Evolutionary conservation across 2,329 filamentous ascomycete genomes (phyloP), one percentile per base, ranked within the genome.

Genomic region (Pseudogymnoascus sp.): DNA sequence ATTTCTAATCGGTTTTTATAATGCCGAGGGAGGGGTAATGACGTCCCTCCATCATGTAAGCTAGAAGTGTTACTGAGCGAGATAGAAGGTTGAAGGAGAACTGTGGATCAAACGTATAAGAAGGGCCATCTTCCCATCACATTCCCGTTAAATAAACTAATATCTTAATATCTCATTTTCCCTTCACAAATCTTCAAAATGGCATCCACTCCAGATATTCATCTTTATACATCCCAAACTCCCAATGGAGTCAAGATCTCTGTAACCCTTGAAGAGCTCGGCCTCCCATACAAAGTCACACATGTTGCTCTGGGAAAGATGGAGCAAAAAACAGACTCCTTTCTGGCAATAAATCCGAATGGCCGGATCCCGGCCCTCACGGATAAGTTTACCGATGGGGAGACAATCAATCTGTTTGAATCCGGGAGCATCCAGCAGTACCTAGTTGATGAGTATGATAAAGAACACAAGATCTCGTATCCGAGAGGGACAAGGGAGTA

Each of bases 241-340:
- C 91, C 92, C 52, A 96, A 96, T 76, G 91, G 92, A 66, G 89
- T 94, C 80, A 96, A 96, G 75, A 84, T 91, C 65, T 92, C 90
- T 63, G 96, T 96, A 67, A 82, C 90, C 8, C 78, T 97, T 14
- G 91, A 95, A 76, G 92, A 96, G 77, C 81, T 96, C 4, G 88
- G 87, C 68, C 78, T 95, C 41, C 83, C 88, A n/a, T 96, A 96
- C 78, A 86, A 91, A 76, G 83, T 86, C 45, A 82, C 87, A 61
- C 79, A 82, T 45, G 86, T 95, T 69, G 81, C 89, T n/a, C 82
- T 95, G 64, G 78, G 74, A 66, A 89, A 89, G 66, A 89, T 91
- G 73, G 82, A 78, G n/a, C 91, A 95, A 70, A 95, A 94, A 69
- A 83, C 93, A 74, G 84, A 84, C 14, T 95, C 90, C 91, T 97